These are phyloP conservation scores for Hyaloperonospora brassicae DNA, from an alignment of 352 stramenopile species.

Conservation along the genomic window DNA sequence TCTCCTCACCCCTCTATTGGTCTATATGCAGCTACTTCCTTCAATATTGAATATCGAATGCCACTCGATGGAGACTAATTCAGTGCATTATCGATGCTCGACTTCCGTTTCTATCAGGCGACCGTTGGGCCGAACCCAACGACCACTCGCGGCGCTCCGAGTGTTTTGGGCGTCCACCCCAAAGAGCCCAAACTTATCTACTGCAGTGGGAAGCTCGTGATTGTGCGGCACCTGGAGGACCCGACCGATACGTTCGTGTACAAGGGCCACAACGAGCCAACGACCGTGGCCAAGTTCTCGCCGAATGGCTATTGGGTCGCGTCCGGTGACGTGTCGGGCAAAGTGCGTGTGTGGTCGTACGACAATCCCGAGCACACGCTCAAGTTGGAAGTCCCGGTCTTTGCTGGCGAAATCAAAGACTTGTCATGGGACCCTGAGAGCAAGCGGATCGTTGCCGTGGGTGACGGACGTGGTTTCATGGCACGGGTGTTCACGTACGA, in stretches of 20 bases:
- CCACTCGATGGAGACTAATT: neutral
- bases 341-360: constrained; percentile 93
- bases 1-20: neutral
- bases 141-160: constrained; percentile 63
- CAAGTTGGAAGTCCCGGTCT: constrained; percentile 89
- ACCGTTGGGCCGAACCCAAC: constrained; percentile 59
- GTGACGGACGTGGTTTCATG: constrained; percentile 73
- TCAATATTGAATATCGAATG: neutral
- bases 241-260: constrained; percentile 90
- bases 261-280: constrained; percentile 89
- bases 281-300: constrained; percentile 90
- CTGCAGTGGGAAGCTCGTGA: constrained; percentile 86
- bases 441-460: constrained; percentile 89
- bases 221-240: constrained; percentile 84
- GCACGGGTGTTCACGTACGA: constrained; percentile 94
- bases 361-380: constrained; percentile 95
- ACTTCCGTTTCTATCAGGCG: constrained; percentile 22
- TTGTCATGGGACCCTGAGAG: constrained; percentile 93
- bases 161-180: constrained; percentile 66
- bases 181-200: constrained; percentile 89
- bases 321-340: constrained; percentile 84
- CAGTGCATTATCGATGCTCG: constrained; percentile 1
- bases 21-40: neutral
- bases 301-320: constrained; percentile 93
- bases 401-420: constrained; percentile 90